Percentiles rank a stretch among this genome's conserved stretches.
Conservation (phyloP, 495 filamentous ascomycete genomes). For the Hyphodiscus hymeniophilus region DNA sequence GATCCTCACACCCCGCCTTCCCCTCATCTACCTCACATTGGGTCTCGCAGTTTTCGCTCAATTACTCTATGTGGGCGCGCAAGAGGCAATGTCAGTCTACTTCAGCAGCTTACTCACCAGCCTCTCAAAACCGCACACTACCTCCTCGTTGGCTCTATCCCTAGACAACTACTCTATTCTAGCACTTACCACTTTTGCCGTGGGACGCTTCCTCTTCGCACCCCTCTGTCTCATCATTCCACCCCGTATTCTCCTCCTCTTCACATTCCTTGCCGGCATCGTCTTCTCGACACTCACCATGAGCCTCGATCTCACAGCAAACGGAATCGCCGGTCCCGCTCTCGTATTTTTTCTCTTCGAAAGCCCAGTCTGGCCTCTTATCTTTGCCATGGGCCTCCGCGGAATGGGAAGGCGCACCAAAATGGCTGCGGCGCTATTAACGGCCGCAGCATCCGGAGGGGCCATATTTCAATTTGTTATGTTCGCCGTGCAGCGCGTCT, state of each 20-base stretch:
- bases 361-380: constrained; percentile 61
- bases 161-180: constrained; percentile 39
- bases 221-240: constrained; percentile 41
- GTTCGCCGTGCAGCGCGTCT: constrained; percentile 34
- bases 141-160: constrained; percentile 45
- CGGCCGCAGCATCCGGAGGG: constrained; percentile 57
- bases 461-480: constrained; percentile 60
- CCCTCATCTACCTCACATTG: constrained; percentile 33
- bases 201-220: constrained; percentile 39
- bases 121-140: constrained; percentile 33
- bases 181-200: constrained; percentile 37
- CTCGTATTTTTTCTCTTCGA: constrained; percentile 61
- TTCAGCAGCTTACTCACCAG: constrained; percentile 42
- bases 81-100: constrained; percentile 61
- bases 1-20: constrained; percentile 34
- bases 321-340: constrained; percentile 47
- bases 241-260: constrained; percentile 45
- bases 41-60: constrained; percentile 59
- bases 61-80: constrained; percentile 66
- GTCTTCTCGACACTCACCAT: constrained; percentile 31
- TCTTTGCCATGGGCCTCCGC: constrained; percentile 60
- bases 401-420: constrained; percentile 66
- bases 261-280: constrained; percentile 36
- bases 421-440: constrained; percentile 56
- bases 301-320: constrained; percentile 39